phyloP scores from a whole-genome alignment of 2,329 filamentous ascomycete species.

The Colletotrichum lupini region DNA sequence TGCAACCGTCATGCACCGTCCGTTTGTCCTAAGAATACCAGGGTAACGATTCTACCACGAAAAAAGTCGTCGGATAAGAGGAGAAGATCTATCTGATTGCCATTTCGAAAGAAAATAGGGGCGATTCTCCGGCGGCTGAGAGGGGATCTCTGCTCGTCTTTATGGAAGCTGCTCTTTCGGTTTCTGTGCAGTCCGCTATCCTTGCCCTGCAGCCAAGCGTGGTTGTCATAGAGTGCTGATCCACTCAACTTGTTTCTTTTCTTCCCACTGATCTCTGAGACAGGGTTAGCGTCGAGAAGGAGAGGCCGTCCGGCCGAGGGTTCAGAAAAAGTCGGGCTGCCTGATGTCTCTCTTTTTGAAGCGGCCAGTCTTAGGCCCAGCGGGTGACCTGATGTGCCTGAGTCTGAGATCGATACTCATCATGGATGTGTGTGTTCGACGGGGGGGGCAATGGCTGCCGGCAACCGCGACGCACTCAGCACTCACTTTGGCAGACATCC shows the following conservation, averaged over 20 bases:
- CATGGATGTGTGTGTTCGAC: slow-evolving; percentile 7
- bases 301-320: slow-evolving; percentile 19
- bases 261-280: slow-evolving; percentile 33
- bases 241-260: slow-evolving; percentile 34
- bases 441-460: slow-evolving; percentile 10
- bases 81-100: slow-evolving; percentile 17
- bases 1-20: slow-evolving; percentile 30
- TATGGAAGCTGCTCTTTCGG: slow-evolving; percentile 20
- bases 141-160: slow-evolving; percentile 28
- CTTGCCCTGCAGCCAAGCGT: slow-evolving; percentile 36
- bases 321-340: slow-evolving; percentile 23
- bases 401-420: slow-evolving; percentile 17
- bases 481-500: neutral
- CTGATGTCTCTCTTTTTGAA: slow-evolving; percentile 31
- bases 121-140: neutral
- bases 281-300: slow-evolving; percentile 34
- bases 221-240: slow-evolving; percentile 34
- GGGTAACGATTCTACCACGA: slow-evolving; percentile 13
- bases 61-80: slow-evolving; percentile 9
- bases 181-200: slow-evolving; percentile 21
- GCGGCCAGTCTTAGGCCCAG: slow-evolving; percentile 19
- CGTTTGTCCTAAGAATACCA: slow-evolving; percentile 35
- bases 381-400: slow-evolving; percentile 7
- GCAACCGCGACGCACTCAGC: neutral
- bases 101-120: slow-evolving; percentile 2